Evolutionary conservation across 1,139 yeast genomes (phyloP).

Genomic region (Hansenula lynferdii): DNA sequence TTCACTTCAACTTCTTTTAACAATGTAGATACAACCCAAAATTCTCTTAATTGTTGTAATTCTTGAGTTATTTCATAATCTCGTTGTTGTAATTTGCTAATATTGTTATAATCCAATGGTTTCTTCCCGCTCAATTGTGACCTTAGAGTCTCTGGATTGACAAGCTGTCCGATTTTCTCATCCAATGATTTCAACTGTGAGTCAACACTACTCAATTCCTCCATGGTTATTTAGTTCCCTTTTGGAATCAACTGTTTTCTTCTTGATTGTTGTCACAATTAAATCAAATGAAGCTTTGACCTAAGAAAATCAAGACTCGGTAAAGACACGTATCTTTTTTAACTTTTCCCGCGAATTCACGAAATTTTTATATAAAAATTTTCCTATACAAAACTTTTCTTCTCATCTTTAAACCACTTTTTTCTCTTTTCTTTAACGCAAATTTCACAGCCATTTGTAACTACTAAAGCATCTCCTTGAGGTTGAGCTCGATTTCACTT

Average conservation of each 20-base stretch:
- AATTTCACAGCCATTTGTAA: constrained; percentile 63
- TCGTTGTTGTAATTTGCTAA: constrained; percentile 14
- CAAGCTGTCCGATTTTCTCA: constrained; percentile 4
- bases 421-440: constrained; percentile 43
- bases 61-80: constrained; percentile 15
- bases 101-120: constrained; percentile 6
- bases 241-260: neutral
- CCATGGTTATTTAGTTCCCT: neutral
- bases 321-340: neutral
- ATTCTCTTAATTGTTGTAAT: constrained; percentile 14
- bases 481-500: constrained; percentile 64
- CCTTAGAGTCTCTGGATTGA: constrained; percentile 6
- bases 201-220: constrained; percentile 7
- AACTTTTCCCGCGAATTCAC: too few relatives aligned
- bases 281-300: constrained; percentile 1
- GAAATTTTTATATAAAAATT: neutral
- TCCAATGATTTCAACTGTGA: constrained; percentile 8
- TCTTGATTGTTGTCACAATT: neutral
- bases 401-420: neutral
- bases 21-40: constrained; percentile 19
- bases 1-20: constrained; percentile 20
- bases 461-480: constrained; percentile 65
- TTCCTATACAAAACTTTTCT: constrained; percentile 1
- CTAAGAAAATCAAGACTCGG: neutral
- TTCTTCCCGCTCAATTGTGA: constrained; percentile 4